Conservation (phyloP, 164 flowering plant species). For the Buxus sempervirens region DNA sequence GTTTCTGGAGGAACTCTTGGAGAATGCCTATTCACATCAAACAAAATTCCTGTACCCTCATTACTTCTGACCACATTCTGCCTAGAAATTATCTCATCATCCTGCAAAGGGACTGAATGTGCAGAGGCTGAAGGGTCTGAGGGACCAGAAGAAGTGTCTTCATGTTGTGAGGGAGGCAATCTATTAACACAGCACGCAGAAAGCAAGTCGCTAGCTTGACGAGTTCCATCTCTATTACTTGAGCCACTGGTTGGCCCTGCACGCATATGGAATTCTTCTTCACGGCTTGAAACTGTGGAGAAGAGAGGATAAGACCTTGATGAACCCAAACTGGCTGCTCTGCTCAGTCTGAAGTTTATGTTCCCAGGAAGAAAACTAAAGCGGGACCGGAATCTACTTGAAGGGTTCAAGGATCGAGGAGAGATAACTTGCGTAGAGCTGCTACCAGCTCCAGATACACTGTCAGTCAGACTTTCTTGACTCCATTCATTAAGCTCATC, state of each 20-base stretch:
- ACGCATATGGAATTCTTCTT: conserved; percentile 30
- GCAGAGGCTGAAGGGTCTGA: conserved; percentile 18
- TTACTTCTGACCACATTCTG: conserved; percentile 21
- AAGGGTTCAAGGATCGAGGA: conserved; percentile 32
- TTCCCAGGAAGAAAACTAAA: conserved; percentile 65
- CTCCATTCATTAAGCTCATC: conserved; percentile 40
- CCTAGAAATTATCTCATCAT: conserved; percentile 23
- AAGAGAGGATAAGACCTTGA: conserved; percentile 51
- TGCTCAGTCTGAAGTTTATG: conserved; percentile 63
- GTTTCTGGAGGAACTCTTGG: conserved; percentile 28
- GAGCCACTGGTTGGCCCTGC: conserved; percentile 19
- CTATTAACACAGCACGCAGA: conserved; percentile 26
- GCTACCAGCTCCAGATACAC: conserved; percentile 34
- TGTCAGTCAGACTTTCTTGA: conserved; percentile 26
- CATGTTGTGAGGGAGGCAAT: conserved; percentile 21
- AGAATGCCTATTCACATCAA: conserved; percentile 27
- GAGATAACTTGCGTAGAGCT: conserved; percentile 42
- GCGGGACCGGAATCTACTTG: conserved; percentile 58
- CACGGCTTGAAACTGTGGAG: conserved; percentile 38
- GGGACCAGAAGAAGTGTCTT: conserved; percentile 24
- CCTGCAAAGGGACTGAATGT: conserved; percentile 22
- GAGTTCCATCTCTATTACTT: conserved; percentile 24
- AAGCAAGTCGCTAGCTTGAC: conserved; percentile 24
- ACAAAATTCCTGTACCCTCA: conserved; percentile 15
- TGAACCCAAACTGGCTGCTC: conserved; percentile 70